Evolutionary conservation across 2,329 filamentous ascomycete genomes (phyloP), one percentile per base, ranked within the genome.

Genomic region (Aureobasidium uvarum): DNA sequence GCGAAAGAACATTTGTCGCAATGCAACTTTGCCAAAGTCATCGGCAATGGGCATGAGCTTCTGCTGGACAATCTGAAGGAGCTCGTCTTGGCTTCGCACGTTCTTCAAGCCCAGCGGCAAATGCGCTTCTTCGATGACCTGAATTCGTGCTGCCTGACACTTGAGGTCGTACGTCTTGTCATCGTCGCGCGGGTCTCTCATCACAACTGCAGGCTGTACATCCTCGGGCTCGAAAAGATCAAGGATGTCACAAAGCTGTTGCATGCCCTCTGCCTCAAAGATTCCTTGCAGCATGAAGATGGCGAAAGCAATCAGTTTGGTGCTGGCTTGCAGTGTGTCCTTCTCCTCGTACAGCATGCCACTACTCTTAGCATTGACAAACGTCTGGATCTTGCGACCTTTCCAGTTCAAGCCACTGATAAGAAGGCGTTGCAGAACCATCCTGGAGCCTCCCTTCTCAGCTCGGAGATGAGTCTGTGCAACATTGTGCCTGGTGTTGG

Each of bases 281-380:
- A 52, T 10, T 20, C 11, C 18, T 36, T 63, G 60, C 36, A 63
- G 6, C 3, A 63, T 6, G 13, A 54, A 5, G 11, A 43, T 31
- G n/a, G 23, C 18, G 13, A 54, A 3, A 10, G 60, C n/a, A n/a
- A 18, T 31, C 23, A 36, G 5, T 16, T 54, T 36, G 5, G 36
- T 45, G 8, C n/a, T 36, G 20, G 23, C 48, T 43, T 45, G 46
- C 8, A 63, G 48, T 10, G 54, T 18, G 4, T 63, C 60, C 48
- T 43, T 52, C 18, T 63, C 60, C 38, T 63, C 60, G 38, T 36
- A 63, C 25, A 63, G 11, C 46, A 63, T 41, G n/a, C 60, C 60
- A 45, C 60, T 63, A 38, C 60, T 63, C 5, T 50, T 41, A 6
- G 60, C 60, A 23, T 63, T 63, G 46, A 54, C 46, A 6, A 33